These are phyloP conservation scores for Claviceps africana DNA, from an alignment of 2,329 filamentous ascomycete species.

Conservation along the genomic window DNA sequence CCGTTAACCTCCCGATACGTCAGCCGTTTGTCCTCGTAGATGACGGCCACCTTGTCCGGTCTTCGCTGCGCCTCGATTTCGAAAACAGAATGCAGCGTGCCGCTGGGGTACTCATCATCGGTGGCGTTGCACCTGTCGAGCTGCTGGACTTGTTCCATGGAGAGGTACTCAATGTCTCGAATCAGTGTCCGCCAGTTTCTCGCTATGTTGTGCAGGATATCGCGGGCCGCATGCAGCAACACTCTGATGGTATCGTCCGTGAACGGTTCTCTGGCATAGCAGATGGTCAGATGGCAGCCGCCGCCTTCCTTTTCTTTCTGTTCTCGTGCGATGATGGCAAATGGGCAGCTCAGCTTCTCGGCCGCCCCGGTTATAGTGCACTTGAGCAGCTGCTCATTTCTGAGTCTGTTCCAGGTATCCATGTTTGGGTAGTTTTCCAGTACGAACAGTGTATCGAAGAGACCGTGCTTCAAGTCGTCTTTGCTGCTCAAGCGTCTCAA, in stretches of 20 bases:
- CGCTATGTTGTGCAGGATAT: not conserved
- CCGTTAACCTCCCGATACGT: not conserved
- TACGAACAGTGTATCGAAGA: conserved; percentile 1
- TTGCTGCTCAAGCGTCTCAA: not conserved
- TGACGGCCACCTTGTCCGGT: not conserved
- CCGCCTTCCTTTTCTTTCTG: not conserved
- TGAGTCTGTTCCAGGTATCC: not conserved
- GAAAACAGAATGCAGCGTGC: not conserved
- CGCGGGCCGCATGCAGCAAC: not conserved
- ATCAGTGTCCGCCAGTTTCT: not conserved
- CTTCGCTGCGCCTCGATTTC: not conserved
- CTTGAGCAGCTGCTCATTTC: not conserved
- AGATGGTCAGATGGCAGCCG: not conserved
- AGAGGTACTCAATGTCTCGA: not conserved
- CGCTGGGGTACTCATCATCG: not conserved
- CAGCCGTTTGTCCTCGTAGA: not conserved
- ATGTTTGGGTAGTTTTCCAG: conserved; percentile 1
- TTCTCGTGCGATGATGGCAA: not conserved
- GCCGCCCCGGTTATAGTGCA: not conserved
- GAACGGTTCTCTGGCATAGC: conserved; percentile 1
- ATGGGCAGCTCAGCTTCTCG: conserved; percentile 2
- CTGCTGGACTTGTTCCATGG: not conserved
- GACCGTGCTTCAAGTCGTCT: conserved; percentile 2
- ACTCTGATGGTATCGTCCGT: not conserved
- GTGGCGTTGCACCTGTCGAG: conserved; percentile 1